A percentile compares a stretch with the other conserved stretches of the same genome.
phyloP scores from a whole-genome alignment of 2,329 filamentous ascomycete genomes.

The Hypoxylon sp. region DNA sequence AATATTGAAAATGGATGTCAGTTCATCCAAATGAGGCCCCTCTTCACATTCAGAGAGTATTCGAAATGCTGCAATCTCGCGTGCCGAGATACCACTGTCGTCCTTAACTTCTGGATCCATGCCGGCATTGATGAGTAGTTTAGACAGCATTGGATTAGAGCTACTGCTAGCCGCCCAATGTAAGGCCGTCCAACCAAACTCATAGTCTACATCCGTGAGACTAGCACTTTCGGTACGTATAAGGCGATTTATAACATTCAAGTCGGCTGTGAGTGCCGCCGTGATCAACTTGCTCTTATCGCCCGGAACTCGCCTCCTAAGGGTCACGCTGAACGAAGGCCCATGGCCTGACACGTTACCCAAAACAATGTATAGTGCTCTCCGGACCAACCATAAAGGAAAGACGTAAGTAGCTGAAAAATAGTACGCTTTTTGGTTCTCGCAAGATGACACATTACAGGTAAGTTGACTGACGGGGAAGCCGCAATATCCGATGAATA shows the following conservation, averaged over 20 bases:
- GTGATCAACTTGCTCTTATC: neutral
- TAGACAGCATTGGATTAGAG: neutral
- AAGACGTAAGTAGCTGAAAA: neutral
- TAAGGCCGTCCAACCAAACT: neutral
- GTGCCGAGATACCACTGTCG: neutral
- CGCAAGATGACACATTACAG: neutral
- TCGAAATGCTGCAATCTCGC: neutral
- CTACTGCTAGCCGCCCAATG: neutral
- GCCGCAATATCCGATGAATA: conserved; percentile 1
- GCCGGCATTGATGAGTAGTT: neutral
- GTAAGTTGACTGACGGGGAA: neutral
- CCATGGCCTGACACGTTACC: neutral
- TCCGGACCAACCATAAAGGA: neutral
- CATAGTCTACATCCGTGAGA: neutral
- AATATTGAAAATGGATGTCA: neutral
- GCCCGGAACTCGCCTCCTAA: neutral
- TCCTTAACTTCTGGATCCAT: neutral
- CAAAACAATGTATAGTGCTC: neutral
- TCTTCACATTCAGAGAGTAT: neutral
- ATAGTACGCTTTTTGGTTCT: neutral
- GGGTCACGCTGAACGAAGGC: neutral
- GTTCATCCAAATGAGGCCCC: neutral
- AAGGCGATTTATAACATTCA: neutral
- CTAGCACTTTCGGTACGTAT: neutral
- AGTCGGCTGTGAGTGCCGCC: neutral